Evolutionary conservation across 306 rosid genomes (phyloP).

Genomic region (Acacia acuminata): DNA sequence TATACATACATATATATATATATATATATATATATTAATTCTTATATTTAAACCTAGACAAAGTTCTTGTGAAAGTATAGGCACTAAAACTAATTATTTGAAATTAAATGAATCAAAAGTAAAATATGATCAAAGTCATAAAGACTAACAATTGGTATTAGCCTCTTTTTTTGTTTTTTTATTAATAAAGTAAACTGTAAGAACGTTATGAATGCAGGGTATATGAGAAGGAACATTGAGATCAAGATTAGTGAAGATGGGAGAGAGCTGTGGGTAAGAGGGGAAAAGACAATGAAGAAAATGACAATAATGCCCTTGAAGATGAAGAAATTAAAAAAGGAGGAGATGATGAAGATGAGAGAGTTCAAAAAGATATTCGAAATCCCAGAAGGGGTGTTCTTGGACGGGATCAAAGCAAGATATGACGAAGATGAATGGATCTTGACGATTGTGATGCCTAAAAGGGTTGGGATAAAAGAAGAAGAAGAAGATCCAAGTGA

Average conservation of each 20-base stretch:
- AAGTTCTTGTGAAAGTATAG: no score
- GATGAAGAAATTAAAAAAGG: constrained; percentile 44
- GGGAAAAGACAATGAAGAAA: constrained; percentile 65
- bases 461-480: constrained; percentile 37
- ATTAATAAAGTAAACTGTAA: neutral
- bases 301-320: constrained; percentile 56
- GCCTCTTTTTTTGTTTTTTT: neutral
- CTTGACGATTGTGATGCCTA: constrained; percentile 63
- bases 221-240: constrained; percentile 49
- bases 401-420: constrained; percentile 67
- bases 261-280: constrained; percentile 44
- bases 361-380: constrained; percentile 56
- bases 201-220: constrained; percentile 44
- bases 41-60: no score
- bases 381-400: constrained; percentile 55
- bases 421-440: constrained; percentile 45
- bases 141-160: no score
- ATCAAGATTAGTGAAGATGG: constrained; percentile 72
- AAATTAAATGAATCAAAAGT: no score
- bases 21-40: no score
- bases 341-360: constrained; percentile 36
- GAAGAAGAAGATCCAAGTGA: neutral
- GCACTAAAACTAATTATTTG: no score
- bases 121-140: no score
- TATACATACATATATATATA: no score